A percentile compares a stretch with the other conserved stretches of the same genome.
Evolutionary conservation across 768 basidiomycete species (phyloP).

Genomic region (Mycena latifolia): DNA sequence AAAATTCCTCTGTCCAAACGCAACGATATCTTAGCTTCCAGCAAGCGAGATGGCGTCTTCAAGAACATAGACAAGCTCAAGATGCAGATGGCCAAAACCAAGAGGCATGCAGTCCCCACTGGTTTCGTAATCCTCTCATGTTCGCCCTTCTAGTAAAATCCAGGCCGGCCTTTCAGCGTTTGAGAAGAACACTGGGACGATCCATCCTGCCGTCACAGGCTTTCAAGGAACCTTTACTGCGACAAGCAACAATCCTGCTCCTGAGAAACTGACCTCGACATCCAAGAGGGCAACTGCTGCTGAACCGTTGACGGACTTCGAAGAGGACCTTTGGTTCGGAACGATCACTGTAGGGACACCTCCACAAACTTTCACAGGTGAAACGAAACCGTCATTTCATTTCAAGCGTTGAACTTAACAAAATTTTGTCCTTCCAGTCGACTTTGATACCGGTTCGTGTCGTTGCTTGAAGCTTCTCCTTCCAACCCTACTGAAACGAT

Average conservation of each 20-base stretch:
- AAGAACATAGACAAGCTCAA: constrained; percentile 25
- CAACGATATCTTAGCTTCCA: constrained; percentile 26
- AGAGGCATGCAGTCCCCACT: constrained; percentile 2
- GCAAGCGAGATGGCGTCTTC: constrained; percentile 28
- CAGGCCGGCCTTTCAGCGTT: constrained; percentile 15
- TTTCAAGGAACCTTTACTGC: constrained; percentile 18
- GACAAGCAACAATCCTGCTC: constrained; percentile 20
- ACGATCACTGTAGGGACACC: constrained; percentile 58
- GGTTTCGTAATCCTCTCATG: not conserved
- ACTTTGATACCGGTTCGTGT: constrained; percentile 60
- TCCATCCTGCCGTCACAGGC: constrained; percentile 25
- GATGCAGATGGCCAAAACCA: constrained; percentile 27
- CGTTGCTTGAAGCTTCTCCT: not conserved
- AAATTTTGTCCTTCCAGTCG: constrained; percentile 47
- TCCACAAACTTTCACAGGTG: constrained; percentile 55
- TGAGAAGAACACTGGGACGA: constrained; percentile 22
- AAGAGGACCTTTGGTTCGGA: constrained; percentile 32
- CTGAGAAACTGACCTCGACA: constrained; percentile 19
- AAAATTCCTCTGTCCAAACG: constrained; percentile 34
- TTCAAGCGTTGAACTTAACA: constrained; percentile 2
- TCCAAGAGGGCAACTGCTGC: constrained; percentile 18
- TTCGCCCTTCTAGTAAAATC: constrained; percentile 20
- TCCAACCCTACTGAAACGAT: not conserved
- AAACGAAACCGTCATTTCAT: constrained; percentile 4
- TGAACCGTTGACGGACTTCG: constrained; percentile 26